phyloP scores from a whole-genome alignment of 2,329 filamentous ascomycete genomes.

The Calonectria crousiana region DNA sequence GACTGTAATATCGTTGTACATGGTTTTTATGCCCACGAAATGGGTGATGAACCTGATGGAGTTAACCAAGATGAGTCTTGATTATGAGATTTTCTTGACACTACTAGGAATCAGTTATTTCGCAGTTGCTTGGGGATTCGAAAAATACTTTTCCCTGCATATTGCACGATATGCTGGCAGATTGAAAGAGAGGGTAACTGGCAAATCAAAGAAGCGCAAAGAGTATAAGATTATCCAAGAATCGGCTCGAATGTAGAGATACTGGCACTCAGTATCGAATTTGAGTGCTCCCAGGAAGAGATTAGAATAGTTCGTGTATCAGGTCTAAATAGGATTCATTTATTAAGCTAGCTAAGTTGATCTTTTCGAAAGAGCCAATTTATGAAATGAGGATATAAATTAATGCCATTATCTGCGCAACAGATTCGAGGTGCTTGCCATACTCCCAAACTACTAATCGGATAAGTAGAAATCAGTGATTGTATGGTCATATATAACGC shows the following conservation, averaged over 20 bases:
- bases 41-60: slow-evolving; percentile 85
- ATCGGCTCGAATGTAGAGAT: slow-evolving; percentile 49
- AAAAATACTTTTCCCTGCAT: slow-evolving; percentile 76
- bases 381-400: too few relatives aligned
- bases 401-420: too few relatives aligned
- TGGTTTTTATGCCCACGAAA: slow-evolving; percentile 80
- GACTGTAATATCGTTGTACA: slow-evolving; percentile 78
- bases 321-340: not conserved
- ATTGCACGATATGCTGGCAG: slow-evolving; percentile 77
- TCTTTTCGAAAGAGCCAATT: too few relatives aligned
- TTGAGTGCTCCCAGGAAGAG: not conserved
- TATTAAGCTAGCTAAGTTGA: too few relatives aligned
- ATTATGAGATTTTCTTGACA: slow-evolving; percentile 81
- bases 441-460: too few relatives aligned
- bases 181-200: slow-evolving; percentile 67
- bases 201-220: slow-evolving; percentile 82
- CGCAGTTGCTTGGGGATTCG: slow-evolving; percentile 75
- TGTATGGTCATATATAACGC: too few relatives aligned
- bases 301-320: not conserved
- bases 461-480: too few relatives aligned
- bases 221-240: slow-evolving; percentile 87
- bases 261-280: not conserved
- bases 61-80: slow-evolving; percentile 79
- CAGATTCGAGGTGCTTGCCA: too few relatives aligned
- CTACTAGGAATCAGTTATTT: slow-evolving; percentile 78